Percentiles rank a stretch among this genome's conserved stretches.
Conservation (phyloP, 805 yeast species). For the Yamadazyma kitorensis region DNA sequence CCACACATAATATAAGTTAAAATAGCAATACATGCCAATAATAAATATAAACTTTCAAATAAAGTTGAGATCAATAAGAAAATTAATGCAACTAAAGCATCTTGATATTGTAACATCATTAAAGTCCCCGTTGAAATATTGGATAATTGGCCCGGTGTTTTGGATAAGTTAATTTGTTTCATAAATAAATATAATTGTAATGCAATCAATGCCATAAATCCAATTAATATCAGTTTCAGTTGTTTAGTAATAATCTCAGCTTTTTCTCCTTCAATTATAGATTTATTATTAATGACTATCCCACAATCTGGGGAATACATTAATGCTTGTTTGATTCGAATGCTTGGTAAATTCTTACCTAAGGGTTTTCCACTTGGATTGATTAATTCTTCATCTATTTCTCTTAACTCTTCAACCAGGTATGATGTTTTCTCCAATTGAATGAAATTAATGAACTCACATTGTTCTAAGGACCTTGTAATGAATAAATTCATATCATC, state of each 20-base stretch:
- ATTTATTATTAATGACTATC: conserved; percentile 33
- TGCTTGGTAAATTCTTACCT: conserved; percentile 47
- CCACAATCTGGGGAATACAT: conserved; percentile 92
- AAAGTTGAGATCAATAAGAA: conserved; percentile 59
- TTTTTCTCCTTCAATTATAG: conserved; percentile 50
- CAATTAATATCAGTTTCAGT: conserved; percentile 43
- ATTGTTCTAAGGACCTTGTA: conserved; percentile 37
- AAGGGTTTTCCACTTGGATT: conserved; percentile 82
- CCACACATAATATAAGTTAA: conserved; percentile 66
- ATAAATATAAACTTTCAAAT: conserved; percentile 56
- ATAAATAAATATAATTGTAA: conserved; percentile 56
- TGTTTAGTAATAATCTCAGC: conserved; percentile 42
- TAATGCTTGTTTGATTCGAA: conserved; percentile 54
- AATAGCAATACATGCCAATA: conserved; percentile 68
- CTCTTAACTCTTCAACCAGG: conserved; percentile 48
- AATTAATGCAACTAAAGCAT: conserved; percentile 65
- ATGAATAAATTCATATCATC: conserved; percentile 35
- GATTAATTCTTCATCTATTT: conserved; percentile 68
- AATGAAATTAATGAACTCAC: conserved; percentile 71
- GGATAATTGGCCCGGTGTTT: conserved; percentile 78
- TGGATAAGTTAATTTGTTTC: conserved; percentile 66
- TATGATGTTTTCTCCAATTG: conserved; percentile 65
- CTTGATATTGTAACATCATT: conserved; percentile 66
- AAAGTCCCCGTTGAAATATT: conserved; percentile 55
- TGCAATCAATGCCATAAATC: conserved; percentile 42